Percentiles rank a stretch among this genome's conserved stretches.
Conservation (phyloP, 768 basidiomycete genomes). For the Termitomyces sp. region DNA sequence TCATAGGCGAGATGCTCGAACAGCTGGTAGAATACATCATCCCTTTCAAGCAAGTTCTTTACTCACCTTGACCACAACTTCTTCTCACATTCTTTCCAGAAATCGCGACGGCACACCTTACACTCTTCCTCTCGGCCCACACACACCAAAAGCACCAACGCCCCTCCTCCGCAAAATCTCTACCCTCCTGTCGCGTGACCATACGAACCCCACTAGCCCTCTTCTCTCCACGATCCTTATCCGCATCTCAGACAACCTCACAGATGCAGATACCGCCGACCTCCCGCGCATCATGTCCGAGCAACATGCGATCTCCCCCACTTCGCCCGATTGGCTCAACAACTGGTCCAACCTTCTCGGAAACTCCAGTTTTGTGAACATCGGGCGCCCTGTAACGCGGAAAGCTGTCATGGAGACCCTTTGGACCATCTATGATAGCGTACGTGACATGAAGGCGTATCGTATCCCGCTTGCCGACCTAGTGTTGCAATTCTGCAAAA, state of each 20-base stretch:
- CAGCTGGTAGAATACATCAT: slow-evolving; percentile 59
- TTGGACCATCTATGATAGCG: slow-evolving; percentile 56
- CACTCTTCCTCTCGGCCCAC: slow-evolving; percentile 48
- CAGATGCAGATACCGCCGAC: slow-evolving; percentile 64
- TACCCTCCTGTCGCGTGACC: slow-evolving; percentile 62
- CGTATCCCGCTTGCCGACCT: slow-evolving; percentile 53
- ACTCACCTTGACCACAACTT: neutral
- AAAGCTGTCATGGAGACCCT: slow-evolving; percentile 56
- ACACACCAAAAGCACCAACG: slow-evolving; percentile 55
- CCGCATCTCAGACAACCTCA: slow-evolving; percentile 64
- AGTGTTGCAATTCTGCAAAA: slow-evolving; percentile 45
- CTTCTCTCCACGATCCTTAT: slow-evolving; percentile 64
- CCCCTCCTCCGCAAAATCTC: slow-evolving; percentile 64
- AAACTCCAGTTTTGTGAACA: slow-evolving; percentile 44
- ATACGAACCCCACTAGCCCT: slow-evolving; percentile 55
- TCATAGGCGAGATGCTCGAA: slow-evolving; percentile 60
- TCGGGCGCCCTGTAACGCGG: slow-evolving; percentile 51
- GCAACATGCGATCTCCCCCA: slow-evolving; percentile 71
- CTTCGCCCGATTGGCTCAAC: slow-evolving; percentile 66
- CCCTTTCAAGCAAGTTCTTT: slow-evolving; percentile 51
- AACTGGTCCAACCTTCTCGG: slow-evolving; percentile 62
- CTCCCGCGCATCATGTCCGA: slow-evolving; percentile 63
- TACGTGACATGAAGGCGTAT: slow-evolving; percentile 70
- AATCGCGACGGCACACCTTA: slow-evolving; percentile 43
- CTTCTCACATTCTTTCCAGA: slow-evolving; percentile 23